Evolutionary conservation across 495 filamentous ascomycete species (phyloP), one percentile per base, ranked within the genome.

Genomic region (Aspergillus cristatus): DNA sequence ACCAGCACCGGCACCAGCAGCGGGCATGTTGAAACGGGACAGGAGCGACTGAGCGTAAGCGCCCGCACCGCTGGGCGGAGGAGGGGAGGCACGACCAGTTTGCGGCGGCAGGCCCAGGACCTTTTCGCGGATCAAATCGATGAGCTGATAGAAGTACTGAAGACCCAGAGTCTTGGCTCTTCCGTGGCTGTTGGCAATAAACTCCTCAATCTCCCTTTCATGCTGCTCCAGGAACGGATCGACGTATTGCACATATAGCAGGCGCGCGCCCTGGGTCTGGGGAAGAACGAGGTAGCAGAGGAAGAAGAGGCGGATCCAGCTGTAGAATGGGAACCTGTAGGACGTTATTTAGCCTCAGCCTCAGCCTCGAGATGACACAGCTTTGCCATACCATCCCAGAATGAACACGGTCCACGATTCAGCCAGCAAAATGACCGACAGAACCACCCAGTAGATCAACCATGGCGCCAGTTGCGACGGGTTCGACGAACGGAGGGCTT

Each of bases 381-480:
- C 17, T 3, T 10, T 43, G 13, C 16, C 44, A 28, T 72, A 84
- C 86, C 86, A 96, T 55, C 71, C 69, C 28, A 97, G 70, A 54
- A 96, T 76, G 63, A 86, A 94, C 37, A 78, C 76, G 14, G 77
- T 78, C 82, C 85, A 94, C 24, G 81, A 85, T 62, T 97, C 91
- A 65, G 83, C 74, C 47, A 91, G 74, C 43, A 85, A 64, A 37
- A 83, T 75, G 65, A 82, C 80, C 28, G 85, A 81, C 33, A 96
- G 71, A 18, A 94, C 86, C 32, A 94, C 86, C 86, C 88, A 99
- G 73, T 97, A 99, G 82, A 96, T 97, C 36, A 99, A 74, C 91
- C 91, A 99, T 88, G 91, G 91, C 45, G 86, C 84, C 18, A 97
- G 73, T 53, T 90, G 84, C 22, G 85, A 78, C 12, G 90, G 90